Percentiles rank a stretch among this genome's conserved stretches.
Conservation (phyloP, 169 alveolate genomes). For the Theileria annulata region DNA sequence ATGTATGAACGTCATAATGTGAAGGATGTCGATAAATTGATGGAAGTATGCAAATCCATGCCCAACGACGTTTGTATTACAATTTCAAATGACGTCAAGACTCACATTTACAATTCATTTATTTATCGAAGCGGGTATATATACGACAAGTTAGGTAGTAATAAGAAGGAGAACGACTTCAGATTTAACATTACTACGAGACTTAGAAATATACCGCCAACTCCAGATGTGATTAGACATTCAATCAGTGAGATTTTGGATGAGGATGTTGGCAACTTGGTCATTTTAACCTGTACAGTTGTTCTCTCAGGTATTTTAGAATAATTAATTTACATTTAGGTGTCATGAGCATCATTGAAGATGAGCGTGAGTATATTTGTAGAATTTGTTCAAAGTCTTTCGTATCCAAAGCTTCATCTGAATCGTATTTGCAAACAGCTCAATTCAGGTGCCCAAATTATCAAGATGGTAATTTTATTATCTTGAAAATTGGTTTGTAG, state of each 20-base stretch:
- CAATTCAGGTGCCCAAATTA: conserved; percentile 49
- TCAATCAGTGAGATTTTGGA: conserved; percentile 32
- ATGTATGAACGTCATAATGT: conserved; percentile 1
- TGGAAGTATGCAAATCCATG: background rate
- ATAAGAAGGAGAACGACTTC: background rate
- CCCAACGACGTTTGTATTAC: background rate
- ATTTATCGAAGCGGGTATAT: background rate
- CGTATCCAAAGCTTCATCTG: conserved; percentile 66
- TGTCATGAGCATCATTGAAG: conserved; percentile 65
- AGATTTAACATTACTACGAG: conserved; percentile 33
- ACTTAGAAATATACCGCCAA: conserved; percentile 39
- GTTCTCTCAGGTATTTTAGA: conserved; percentile 32
- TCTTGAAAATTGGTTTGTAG: background rate
- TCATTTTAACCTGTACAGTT: conserved; percentile 21
- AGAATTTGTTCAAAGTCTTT: conserved; percentile 63
- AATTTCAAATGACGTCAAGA: background rate
- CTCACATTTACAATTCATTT: background rate
- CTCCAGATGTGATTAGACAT: conserved; percentile 13
- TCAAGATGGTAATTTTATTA: background rate
- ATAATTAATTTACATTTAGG: conserved; percentile 31
- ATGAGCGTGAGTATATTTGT: conserved; percentile 70
- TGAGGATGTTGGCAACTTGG: conserved; percentile 37
- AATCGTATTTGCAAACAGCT: conserved; percentile 42
- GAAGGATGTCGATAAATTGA: conserved; percentile 3
- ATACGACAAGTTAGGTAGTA: background rate